These are phyloP conservation scores for Aspergillus carlsbadensis DNA, from an alignment of 495 filamentous ascomycete genomes.

Conservation along the genomic window DNA sequence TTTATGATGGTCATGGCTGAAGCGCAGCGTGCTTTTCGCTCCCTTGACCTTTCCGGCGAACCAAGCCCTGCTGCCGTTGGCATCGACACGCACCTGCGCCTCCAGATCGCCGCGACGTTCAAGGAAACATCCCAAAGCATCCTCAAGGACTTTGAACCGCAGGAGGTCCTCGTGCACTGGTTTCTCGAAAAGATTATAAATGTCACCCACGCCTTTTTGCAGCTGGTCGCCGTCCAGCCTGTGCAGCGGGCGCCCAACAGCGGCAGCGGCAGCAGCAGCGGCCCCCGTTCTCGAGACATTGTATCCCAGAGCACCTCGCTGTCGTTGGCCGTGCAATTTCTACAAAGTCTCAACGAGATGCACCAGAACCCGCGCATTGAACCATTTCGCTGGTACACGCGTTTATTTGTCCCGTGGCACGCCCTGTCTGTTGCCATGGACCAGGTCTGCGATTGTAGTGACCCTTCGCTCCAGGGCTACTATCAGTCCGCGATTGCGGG, in stretches of 20 bases:
- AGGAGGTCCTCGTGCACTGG: conserved; percentile 28
- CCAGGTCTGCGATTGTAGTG: not conserved
- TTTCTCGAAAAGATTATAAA: conserved; percentile 23
- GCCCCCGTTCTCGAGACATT: conserved; percentile 22
- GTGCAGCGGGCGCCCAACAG: conserved; percentile 18
- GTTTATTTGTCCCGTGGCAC: conserved; percentile 48
- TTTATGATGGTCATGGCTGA: conserved; percentile 26
- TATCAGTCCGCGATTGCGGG: too few species aligned
- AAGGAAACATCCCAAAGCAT: conserved; percentile 23
- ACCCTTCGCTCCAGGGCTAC: not conserved
- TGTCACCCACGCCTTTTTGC: conserved; percentile 29
- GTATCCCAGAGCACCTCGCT: conserved; percentile 24
- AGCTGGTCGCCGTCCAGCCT: conserved; percentile 34
- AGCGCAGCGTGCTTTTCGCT: conserved; percentile 25
- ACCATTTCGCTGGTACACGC: conserved; percentile 41
- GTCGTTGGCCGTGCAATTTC: conserved; percentile 33
- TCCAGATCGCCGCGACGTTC: conserved; percentile 31
- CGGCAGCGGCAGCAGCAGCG: too few species aligned
- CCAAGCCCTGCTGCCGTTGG: conserved; percentile 20
- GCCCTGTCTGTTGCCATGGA: conserved; percentile 47
- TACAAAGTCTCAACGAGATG: conserved; percentile 23
- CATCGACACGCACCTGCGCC: conserved; percentile 22
- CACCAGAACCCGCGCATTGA: conserved; percentile 23
- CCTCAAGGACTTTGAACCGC: conserved; percentile 24
- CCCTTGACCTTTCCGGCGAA: conserved; percentile 31